Conservation (phyloP, 2,329 filamentous ascomycete genomes). For the Pseudogymnoascus sp. region DNA sequence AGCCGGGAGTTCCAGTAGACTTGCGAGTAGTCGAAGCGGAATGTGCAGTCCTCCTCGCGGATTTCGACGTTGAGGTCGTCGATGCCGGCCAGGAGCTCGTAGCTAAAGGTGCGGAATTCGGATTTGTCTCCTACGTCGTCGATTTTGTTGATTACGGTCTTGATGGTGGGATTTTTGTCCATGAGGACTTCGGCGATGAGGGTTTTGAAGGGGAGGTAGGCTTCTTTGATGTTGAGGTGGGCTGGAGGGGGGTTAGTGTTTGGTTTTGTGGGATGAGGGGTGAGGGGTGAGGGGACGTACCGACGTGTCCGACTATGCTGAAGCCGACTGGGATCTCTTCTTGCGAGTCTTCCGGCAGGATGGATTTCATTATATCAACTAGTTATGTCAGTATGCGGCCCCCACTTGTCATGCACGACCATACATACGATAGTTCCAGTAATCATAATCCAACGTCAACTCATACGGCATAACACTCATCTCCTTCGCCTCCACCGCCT, state of each 20-base stretch:
- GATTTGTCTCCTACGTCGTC: conserved; percentile 80
- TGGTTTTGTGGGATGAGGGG: conserved; percentile 11
- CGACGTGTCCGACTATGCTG: conserved; percentile 79
- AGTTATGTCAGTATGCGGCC: conserved; percentile 10
- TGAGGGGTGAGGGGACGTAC: conserved; percentile 36
- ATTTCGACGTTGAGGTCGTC: conserved; percentile 78
- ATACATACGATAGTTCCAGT: conserved; percentile 73
- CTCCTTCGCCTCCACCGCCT: conserved; percentile 60
- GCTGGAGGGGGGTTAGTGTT: conserved; percentile 39
- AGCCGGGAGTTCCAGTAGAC: conserved; percentile 98
- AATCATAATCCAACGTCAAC: conserved; percentile 69
- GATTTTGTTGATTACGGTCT: conserved; percentile 92
- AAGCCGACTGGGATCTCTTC: conserved; percentile 80
- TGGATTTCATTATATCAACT: conserved; percentile 75
- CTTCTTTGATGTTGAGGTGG: conserved; percentile 80
- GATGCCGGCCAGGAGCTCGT: conserved; percentile 78
- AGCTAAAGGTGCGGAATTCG: conserved; percentile 84
- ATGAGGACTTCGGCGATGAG: conserved; percentile 77
- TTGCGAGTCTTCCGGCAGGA: conserved; percentile 72
- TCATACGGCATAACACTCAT: conserved; percentile 68
- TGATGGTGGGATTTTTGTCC: conserved; percentile 77
- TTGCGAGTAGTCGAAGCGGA: conserved; percentile 87
- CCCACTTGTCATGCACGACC: conserved; percentile 10
- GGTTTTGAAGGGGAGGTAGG: conserved; percentile 77
- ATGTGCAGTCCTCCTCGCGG: conserved; percentile 75